Evolutionary conservation across 805 yeast genomes (phyloP).

Genomic region (Kuraishia capsulata): DNA sequence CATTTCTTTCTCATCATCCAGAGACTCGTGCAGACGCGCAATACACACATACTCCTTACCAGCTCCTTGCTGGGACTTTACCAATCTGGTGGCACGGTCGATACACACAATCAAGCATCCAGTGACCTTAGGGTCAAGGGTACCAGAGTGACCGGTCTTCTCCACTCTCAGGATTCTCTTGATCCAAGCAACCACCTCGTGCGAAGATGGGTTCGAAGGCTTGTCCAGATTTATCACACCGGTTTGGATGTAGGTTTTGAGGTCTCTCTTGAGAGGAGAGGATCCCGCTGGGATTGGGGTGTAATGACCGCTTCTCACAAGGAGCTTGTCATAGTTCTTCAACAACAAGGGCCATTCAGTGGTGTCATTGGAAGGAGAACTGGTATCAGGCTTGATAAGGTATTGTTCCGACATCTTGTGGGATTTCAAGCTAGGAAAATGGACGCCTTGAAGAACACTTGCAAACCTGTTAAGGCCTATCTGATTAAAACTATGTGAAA

Average conservation of each 20-base stretch:
- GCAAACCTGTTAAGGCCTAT: too few relatives aligned
- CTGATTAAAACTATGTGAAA: too few relatives aligned
- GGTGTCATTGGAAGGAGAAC: constrained; percentile 74
- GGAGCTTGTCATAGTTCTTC: constrained; percentile 87
- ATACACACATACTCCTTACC: constrained; percentile 99
- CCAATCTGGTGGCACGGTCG: constrained; percentile 96
- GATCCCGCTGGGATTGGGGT: constrained; percentile 96
- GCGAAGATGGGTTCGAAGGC: constrained; percentile 97
- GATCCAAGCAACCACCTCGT: constrained; percentile 99
- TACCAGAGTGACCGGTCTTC: constrained; percentile 98
- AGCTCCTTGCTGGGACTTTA: constrained; percentile 98
- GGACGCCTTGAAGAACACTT: too few relatives aligned
- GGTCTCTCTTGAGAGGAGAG: constrained; percentile 89
- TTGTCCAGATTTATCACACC: constrained; percentile 97
- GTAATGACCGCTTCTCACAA: constrained; percentile 94
- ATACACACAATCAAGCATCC: constrained; percentile 98
- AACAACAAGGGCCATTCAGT: constrained; percentile 92
- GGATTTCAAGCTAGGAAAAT: too few relatives aligned
- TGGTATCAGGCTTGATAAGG: constrained; percentile 82
- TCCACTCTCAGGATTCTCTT: constrained; percentile 92
- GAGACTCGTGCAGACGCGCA: constrained; percentile 88
- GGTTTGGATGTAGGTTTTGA: constrained; percentile 79
- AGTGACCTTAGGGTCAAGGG: constrained; percentile 93
- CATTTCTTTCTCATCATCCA: constrained; percentile 81
- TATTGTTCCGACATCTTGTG: constrained; percentile 42